Evolutionary conservation across 306 rosid genomes (phyloP), one percentile per base, ranked within the genome.

Genomic region (Bauhinia variegata): DNA sequence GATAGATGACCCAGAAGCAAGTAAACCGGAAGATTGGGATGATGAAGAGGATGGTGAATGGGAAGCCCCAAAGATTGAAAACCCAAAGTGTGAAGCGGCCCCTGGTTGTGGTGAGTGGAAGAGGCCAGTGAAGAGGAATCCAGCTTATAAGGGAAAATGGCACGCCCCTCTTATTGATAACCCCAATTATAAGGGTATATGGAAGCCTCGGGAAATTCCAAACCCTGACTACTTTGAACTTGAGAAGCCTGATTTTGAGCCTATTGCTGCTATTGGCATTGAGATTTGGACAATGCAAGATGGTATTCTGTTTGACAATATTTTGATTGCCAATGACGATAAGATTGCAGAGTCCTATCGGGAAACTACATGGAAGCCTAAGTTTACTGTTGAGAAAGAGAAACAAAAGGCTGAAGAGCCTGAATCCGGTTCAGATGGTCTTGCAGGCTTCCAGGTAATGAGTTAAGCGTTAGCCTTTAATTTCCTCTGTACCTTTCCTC

Each of bases 251-350:
- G 73, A 89, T 68, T 87, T 89, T 63, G 98, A 92, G 70, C 87
- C 96, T 19, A 74, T 92, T 5, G 89, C 89, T 64, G 98, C 96
- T 9, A 67, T 92, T 50, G 98, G 98, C 46, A 92, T 92, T 72
- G 98, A 92, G 83, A 92, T 92, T 67, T 92, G 98, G 98, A 92
- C 98, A 42, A 92, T 92, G 98, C 96, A 92, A 63, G 96, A 87
- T 43, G 98, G 98, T 23, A 79, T 92, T 49, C 67, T 89, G 87
- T 92, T 92, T 52, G 98, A 92, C 87, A 89, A 89, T 60, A 52
- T 92, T 74, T 71, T 92, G 80, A 89, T 92, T 14, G 82, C 91
- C 2, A 69, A 66, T 36, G 96, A 89, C 63, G 98, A 86, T 73
- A 87, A 79, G 71, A 66, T 78, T 63, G 98, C 96, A 2, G 82